These are phyloP conservation scores for Fusarium transvaalense DNA, from an alignment of 2,329 filamentous ascomycete genomes.

Conservation along the genomic window DNA sequence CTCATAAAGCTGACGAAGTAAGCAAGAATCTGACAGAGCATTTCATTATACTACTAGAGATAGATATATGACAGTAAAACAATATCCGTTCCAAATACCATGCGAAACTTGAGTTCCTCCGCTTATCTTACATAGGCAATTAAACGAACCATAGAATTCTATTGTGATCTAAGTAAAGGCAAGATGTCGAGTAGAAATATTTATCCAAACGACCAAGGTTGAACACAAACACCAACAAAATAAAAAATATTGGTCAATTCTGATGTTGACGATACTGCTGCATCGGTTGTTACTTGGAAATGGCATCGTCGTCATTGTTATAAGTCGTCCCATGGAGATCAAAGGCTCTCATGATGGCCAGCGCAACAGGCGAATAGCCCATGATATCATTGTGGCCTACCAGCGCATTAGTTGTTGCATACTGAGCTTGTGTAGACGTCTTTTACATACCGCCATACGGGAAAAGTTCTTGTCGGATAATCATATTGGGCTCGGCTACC, in stretches of 20 bases:
- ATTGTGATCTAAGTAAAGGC: background rate
- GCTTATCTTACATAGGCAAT: background rate
- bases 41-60: background rate
- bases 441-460: constrained; percentile 65
- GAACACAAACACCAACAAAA: background rate
- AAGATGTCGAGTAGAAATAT: background rate
- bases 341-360: constrained; percentile 76
- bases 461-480: constrained; percentile 67
- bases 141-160: background rate
- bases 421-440: background rate
- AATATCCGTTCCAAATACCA: background rate
- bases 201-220: background rate
- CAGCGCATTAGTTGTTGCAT: background rate
- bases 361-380: constrained; percentile 71
- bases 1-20: background rate
- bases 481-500: constrained; percentile 58
- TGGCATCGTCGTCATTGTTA: constrained; percentile 17
- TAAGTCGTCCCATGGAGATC: constrained; percentile 56
- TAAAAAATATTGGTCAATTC: background rate
- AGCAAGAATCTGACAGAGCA: background rate
- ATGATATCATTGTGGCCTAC: constrained; percentile 78
- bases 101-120: background rate
- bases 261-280: background rate
- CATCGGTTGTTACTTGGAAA: background rate
- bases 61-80: background rate